Percentiles rank a stretch among this genome's conserved stretches.
These are phyloP conservation scores for Cokeromyces recurvatus DNA, from an alignment of 371 early-diverging fungal species.

Conservation along the genomic window DNA sequence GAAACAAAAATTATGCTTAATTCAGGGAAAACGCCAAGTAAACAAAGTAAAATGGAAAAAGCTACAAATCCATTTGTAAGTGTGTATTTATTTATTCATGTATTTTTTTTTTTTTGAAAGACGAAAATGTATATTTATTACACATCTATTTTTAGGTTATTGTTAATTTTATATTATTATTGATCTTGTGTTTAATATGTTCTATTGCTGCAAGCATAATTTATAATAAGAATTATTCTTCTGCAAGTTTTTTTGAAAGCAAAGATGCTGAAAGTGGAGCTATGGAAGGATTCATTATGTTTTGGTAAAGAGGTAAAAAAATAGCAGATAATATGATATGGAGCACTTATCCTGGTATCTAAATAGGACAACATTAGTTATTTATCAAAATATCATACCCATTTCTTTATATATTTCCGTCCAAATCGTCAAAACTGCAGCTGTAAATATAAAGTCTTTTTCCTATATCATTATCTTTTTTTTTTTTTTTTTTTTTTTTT, in stretches of 20 bases:
- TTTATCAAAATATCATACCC: slow-evolving; percentile 65
- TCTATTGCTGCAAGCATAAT: slow-evolving; percentile 60
- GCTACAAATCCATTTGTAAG: slow-evolving; percentile 90
- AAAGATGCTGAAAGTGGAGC: slow-evolving; percentile 38
- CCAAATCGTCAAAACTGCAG: slow-evolving; percentile 84
- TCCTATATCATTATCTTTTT: no score
- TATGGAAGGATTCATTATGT: slow-evolving; percentile 49
- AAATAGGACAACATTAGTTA: slow-evolving; percentile 39
- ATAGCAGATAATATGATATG: no score
- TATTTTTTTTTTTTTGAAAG: not conserved
- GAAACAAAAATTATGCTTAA: slow-evolving; percentile 91
- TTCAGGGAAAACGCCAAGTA: slow-evolving; percentile 89
- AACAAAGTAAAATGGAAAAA: slow-evolving; percentile 92
- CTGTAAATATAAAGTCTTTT: slow-evolving; percentile 31
- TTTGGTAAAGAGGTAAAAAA: slow-evolving; percentile 47
- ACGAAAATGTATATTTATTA: no score
- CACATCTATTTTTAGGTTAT: slow-evolving; percentile 44
- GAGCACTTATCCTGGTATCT: no score
- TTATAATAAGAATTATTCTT: slow-evolving; percentile 19
- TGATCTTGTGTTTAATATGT: slow-evolving; percentile 62
- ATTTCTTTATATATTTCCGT: slow-evolving; percentile 96
- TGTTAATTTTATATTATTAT: slow-evolving; percentile 39
- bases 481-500: not conserved
- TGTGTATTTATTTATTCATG: not conserved
- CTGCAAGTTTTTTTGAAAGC: slow-evolving; percentile 30